Evolutionary conservation across 2,329 filamentous ascomycete species (phyloP), one percentile per base, ranked within the genome.

Genomic region (Xylariaceae sp.): DNA sequence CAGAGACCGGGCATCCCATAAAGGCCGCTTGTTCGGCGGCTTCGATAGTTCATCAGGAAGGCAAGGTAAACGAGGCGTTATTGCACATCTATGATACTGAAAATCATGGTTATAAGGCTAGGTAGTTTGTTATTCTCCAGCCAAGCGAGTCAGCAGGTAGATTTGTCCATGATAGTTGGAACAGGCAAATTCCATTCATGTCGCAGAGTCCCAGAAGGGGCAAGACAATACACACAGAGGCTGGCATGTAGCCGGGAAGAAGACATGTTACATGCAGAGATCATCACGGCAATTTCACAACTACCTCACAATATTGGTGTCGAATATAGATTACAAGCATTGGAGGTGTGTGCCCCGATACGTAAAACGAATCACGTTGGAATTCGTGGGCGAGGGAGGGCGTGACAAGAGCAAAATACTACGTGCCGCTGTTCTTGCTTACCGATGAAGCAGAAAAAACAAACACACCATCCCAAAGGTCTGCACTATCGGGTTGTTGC

Each of bases 401-500:
- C 12, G 12, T 19, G 19, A 26, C 41, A 26, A 2, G 19, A 39
- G 19, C 31, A 40, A 47, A 37, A 34, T 45, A 11, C 47, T 50
- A 47, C 34, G 42, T 50, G 34, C 46, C 41, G 43, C 44, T 37
- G 9, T 26, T 42, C 30, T 42, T n/a, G 19, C 8, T 55, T 29
- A 59, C 55, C 57, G 39, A 51, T 39, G 41, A 54, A 42, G 27
- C 19, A 19, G 19, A 19, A 19, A 19, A 19, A 19, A 19, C 19
- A 19, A 19, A 19, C 19, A 54, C 43, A 39, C 51, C 51, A 55
- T 45, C 19, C 35, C 50, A 45, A 34, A 26, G 32, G 8, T 42
- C 41, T 45, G 55, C 47, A 47, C 53, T 58, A 51, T 55, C 55
- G 50, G 49, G 50, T 44, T 49, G 52, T 51, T 53, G 45, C 42